A percentile compares a stretch with the other conserved stretches of the same genome.
phyloP scores from a whole-genome alignment of 2,329 filamentous ascomycete genomes.

The Aspergillus pseudoviridinutans region DNA sequence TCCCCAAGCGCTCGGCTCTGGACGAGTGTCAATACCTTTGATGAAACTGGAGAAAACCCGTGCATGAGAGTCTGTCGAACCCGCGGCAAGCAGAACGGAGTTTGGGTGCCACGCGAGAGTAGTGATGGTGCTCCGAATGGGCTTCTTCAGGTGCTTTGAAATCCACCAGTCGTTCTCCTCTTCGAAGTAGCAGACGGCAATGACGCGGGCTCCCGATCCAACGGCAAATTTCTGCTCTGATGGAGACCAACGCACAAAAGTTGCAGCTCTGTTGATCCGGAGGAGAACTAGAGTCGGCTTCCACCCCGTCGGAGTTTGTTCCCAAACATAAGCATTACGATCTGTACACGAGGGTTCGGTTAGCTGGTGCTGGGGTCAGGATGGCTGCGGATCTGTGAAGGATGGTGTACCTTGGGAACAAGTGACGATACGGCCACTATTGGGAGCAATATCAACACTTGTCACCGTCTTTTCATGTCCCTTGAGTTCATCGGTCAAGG shows the following conservation, averaged over 20 bases:
- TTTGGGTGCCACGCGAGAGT: conserved; percentile 96
- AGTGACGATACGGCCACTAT: conserved; percentile 88
- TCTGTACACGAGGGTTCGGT: conserved; percentile 51
- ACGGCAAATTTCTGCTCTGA: conserved; percentile 97
- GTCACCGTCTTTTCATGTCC: conserved; percentile 97
- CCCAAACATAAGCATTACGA: conserved; percentile 97
- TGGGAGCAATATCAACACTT: conserved; percentile 89
- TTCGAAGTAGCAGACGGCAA: conserved; percentile 97
- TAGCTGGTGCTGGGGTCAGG: not conserved
- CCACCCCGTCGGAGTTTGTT: conserved; percentile 85
- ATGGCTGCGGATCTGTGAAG: conserved; percentile 12
- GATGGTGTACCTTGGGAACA: conserved; percentile 75
- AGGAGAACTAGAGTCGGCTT: conserved; percentile 96
- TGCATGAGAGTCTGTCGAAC: conserved; percentile 95
- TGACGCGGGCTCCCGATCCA: conserved; percentile 89
- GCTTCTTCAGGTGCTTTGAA: conserved; percentile 98
- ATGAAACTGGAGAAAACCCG: conserved; percentile 93
- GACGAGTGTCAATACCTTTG: conserved; percentile 85
- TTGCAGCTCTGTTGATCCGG: conserved; percentile 93
- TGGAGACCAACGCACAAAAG: conserved; percentile 95
- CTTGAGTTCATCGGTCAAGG: conserved; percentile 85
- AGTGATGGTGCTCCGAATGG: conserved; percentile 94
- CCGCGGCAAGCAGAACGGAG: conserved; percentile 87
- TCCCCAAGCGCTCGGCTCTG: conserved; percentile 86
- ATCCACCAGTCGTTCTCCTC: conserved; percentile 99